phyloP scores from a whole-genome alignment of 2,329 filamentous ascomycete genomes.

The Microdochium paspali region DNA sequence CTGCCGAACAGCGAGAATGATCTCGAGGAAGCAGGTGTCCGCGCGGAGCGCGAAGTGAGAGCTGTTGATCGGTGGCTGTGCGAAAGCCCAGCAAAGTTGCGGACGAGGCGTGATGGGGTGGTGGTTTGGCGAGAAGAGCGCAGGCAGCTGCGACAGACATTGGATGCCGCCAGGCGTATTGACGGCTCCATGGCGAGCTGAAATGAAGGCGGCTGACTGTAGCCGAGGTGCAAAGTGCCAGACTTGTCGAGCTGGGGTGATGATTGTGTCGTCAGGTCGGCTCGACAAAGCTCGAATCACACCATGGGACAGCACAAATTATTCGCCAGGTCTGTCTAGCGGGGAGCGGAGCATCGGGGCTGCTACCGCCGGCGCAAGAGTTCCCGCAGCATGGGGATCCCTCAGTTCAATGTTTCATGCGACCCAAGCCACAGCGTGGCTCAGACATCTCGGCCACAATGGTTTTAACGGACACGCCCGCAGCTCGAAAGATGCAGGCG shows the following conservation, averaged over 20 bases:
- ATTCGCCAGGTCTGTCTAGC: background rate
- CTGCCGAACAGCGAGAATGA: constrained; percentile 16
- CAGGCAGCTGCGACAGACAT: constrained; percentile 17
- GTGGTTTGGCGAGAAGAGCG: constrained; percentile 4
- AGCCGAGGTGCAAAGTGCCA: background rate
- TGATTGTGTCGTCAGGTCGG: background rate
- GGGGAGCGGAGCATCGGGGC: background rate
- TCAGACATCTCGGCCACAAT: too few species aligned
- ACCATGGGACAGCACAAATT: background rate
- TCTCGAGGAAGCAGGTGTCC: constrained; percentile 7
- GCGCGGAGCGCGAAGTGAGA: background rate
- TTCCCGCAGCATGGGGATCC: too few species aligned
- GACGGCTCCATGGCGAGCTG: constrained; percentile 16
- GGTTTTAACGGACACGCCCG: too few species aligned
- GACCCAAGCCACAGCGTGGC: too few species aligned
- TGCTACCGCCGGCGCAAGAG: too few species aligned
- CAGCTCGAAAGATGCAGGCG: too few species aligned
- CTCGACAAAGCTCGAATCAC: background rate
- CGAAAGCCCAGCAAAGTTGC: constrained; percentile 4
- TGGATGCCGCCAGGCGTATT: constrained; percentile 14
- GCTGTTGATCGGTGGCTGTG: constrained; percentile 2
- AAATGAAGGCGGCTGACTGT: background rate
- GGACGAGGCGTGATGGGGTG: background rate
- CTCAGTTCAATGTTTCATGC: too few species aligned
- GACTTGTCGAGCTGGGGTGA: background rate